Conservation (phyloP, 208 protist genomes). For the Acanthamoeba healyi region DNA sequence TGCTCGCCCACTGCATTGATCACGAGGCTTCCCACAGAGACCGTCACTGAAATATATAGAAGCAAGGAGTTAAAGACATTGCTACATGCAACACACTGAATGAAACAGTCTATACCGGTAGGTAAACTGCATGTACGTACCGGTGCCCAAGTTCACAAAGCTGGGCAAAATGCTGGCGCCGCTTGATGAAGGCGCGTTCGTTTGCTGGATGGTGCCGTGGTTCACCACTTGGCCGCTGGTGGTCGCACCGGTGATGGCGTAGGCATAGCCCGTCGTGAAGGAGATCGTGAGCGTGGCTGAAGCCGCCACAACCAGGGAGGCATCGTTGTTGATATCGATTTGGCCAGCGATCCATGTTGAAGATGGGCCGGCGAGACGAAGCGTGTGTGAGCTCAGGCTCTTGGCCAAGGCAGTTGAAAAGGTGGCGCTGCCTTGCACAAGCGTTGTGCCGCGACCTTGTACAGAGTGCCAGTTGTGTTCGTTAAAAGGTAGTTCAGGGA, state of each 20-base stretch:
- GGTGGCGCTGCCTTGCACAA: neutral
- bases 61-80: no score
- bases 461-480: no score
- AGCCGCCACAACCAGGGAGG: neutral
- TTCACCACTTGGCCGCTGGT: slow-evolving; percentile 20
- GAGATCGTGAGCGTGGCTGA: neutral
- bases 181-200: no score
- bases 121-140: no score
- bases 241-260: neutral
- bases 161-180: no score
- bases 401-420: neutral
- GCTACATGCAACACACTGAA: neutral
- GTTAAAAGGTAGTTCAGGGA: no score
- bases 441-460: neutral
- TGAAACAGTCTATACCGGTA: no score
- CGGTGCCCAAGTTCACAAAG: no score
- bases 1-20: neutral
- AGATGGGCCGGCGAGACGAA: slow-evolving; percentile 1
- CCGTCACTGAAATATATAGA: neutral
- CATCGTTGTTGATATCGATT: neutral
- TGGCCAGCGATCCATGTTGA: slow-evolving; percentile 12
- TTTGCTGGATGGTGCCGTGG: slow-evolving; percentile 55
- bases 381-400: slow-evolving; percentile 12
- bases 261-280: no score
- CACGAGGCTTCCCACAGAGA: neutral